Evolutionary conservation across 768 basidiomycete species (phyloP), one percentile per base, ranked within the genome.

Genomic region (Auricularia heimuer): DNA sequence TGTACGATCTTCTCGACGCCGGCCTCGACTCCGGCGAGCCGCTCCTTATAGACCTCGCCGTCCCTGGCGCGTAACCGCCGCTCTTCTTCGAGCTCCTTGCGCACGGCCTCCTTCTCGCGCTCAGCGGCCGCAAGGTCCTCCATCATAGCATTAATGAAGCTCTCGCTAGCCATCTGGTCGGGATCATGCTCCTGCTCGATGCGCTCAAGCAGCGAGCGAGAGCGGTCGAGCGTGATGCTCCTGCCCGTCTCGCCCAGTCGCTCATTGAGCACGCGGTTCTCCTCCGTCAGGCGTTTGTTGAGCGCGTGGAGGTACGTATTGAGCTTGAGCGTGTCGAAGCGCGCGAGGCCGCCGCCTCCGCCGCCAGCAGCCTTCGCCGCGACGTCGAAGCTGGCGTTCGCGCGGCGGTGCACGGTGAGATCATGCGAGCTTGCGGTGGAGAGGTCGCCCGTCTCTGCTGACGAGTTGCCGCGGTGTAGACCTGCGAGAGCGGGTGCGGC

Each of bases 341-440:
- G 79, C 16, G 88, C 87, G 36, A 91, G 83, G 18, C 86, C 88
- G 54, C 84, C 82, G 18, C 82, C 84, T 33, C 82, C 82, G 4
- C 82, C 81, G 60, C 88, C 84, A 14, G 89, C 90, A 7, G 51
- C 65, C 16, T 68, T 54, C 72, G 91, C 85, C 1, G 86, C 83
- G 33, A 90, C 90, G 70, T 94, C 94, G 67, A 94, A 92, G 7
- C 92, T 94, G 12, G 91, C 90, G 71, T 96, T 95, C 64, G 85
- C 88, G 4, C 69, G 69, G 8, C 90, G 84, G 71, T 91, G 86
- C 4, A 87, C 85, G 2, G 91, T 92, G 51, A 96, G 78, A 72
- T 96, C 93, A 68, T 95, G 90, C 29, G 94, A 94, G 1, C 92
- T 93, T 1, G 89, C 84, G 1, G 89, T 92, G 3, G 92, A 93